Conservation (phyloP, 2,329 filamentous ascomycete species). For the Tolypocladium tropicale region DNA sequence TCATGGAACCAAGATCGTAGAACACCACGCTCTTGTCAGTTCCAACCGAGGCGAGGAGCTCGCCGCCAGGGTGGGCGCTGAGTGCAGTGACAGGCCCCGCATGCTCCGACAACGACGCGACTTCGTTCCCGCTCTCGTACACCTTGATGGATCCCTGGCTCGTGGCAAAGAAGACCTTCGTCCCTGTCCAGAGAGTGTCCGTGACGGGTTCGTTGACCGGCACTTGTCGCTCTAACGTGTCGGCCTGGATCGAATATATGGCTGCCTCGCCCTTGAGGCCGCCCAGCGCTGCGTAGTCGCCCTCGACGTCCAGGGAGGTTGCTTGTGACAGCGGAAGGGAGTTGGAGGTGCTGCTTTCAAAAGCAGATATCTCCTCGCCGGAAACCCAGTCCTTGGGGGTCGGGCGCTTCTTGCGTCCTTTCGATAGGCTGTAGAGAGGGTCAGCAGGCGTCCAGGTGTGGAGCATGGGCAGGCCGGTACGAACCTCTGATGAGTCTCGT, state of each 20-base stretch:
- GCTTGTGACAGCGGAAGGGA: constrained; percentile 36
- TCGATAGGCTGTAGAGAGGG: constrained; percentile 56
- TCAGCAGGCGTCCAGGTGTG: constrained; percentile 3
- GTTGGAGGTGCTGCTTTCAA: constrained; percentile 33
- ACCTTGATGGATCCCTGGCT: constrained; percentile 71
- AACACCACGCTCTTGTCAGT: constrained; percentile 87
- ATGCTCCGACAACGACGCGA: constrained; percentile 67
- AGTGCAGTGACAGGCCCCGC: constrained; percentile 71
- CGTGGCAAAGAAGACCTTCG: constrained; percentile 62
- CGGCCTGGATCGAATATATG: constrained; percentile 63
- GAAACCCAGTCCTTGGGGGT: constrained; percentile 80
- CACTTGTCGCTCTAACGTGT: constrained; percentile 57
- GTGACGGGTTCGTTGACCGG: constrained; percentile 60
- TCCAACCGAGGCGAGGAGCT: constrained; percentile 78
- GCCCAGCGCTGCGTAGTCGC: constrained; percentile 61
- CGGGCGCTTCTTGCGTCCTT: constrained; percentile 80
- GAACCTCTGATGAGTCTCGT: constrained; percentile 71
- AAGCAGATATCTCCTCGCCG: constrained; percentile 52
- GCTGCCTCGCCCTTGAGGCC: constrained; percentile 65
- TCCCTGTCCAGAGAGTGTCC: constrained; percentile 51
- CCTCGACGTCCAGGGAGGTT: constrained; percentile 39
- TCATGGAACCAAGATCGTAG: constrained; percentile 64
- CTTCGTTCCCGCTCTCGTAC: constrained; percentile 60
- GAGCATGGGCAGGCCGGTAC: constrained; percentile 20
- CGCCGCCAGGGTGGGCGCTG: constrained; percentile 71